Percentiles rank a stretch among this genome's conserved stretches.
These are phyloP conservation scores for Dalbergia cultrata DNA, from an alignment of 306 rosid species.

Conservation along the genomic window DNA sequence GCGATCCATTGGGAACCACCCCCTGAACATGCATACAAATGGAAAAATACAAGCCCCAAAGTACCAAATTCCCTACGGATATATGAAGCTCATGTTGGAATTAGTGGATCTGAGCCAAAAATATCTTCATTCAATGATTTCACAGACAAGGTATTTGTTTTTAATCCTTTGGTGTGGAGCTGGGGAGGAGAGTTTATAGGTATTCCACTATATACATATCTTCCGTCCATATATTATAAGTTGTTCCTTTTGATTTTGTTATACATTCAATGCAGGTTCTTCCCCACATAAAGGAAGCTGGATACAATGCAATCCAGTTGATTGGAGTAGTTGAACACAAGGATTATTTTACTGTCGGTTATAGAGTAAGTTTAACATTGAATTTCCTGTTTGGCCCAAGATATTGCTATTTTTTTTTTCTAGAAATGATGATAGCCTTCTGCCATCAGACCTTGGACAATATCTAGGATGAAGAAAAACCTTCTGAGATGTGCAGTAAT, in stretches of 20 bases:
- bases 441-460: too few species aligned
- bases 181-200: slow-evolving; percentile 7
- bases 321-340: slow-evolving; percentile 91
- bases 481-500: too few species aligned
- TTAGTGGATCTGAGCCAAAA: slow-evolving; percentile 89
- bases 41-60: slow-evolving; percentile 76
- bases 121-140: slow-evolving; percentile 85
- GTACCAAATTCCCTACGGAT: slow-evolving; percentile 78
- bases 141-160: slow-evolving; percentile 60
- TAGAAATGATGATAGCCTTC: too few species aligned
- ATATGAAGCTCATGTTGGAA: slow-evolving; percentile 97
- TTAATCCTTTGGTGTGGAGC: not conserved
- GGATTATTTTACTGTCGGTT: slow-evolving; percentile 97
- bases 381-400: too few species aligned
- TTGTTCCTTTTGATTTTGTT: slow-evolving; percentile 36
- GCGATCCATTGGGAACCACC: slow-evolving; percentile 99
- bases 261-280: slow-evolving; percentile 70
- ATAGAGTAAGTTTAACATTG: slow-evolving; percentile 69
- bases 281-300: slow-evolving; percentile 90
- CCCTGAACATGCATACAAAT: slow-evolving; percentile 79
- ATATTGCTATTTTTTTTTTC: too few species aligned
- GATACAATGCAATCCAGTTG: slow-evolving; percentile 90
- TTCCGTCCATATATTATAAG: slow-evolving; percentile 14
- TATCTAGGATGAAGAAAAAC: too few species aligned
- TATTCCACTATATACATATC: slow-evolving; percentile 28